phyloP scores from a whole-genome alignment of 23 red algal genomes.

The Pyropia yezoensis region DNA sequence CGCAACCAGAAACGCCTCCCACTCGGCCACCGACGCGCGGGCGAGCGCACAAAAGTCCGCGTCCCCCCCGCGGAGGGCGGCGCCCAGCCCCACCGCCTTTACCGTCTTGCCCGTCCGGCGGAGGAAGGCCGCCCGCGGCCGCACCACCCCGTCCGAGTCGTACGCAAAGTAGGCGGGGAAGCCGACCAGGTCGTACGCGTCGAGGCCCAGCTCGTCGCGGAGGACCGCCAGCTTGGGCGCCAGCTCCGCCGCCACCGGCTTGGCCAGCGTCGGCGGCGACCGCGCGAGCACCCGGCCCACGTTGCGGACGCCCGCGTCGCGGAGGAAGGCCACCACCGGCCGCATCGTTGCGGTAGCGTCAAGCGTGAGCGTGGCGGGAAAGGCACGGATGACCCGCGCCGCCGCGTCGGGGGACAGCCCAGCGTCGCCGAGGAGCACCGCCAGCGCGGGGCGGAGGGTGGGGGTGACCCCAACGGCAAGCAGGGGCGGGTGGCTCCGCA shows the following conservation, averaged over 20 bases:
- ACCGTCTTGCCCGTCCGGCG: conserved; percentile 14
- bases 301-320: conserved; percentile 16
- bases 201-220: conserved; percentile 29
- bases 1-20: too few species aligned
- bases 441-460: conserved; percentile 7
- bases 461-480: conserved; percentile 17
- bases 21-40: too few species aligned
- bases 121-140: conserved; percentile 54
- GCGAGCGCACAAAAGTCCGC: conserved; percentile 23
- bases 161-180: conserved; percentile 77
- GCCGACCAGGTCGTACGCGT: conserved; percentile 27
- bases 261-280: conserved; percentile 43
- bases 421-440: conserved; percentile 13
- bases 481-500: conserved; percentile 7
- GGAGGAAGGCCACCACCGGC: conserved; percentile 51
- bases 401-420: conserved; percentile 8
- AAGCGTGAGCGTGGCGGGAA: conserved; percentile 53
- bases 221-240: conserved; percentile 57
- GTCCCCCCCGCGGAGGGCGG: conserved; percentile 14
- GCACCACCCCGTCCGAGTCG: conserved; percentile 29
- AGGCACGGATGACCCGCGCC: conserved; percentile 29
- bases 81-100: conserved; percentile 12
- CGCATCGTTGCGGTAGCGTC: conserved; percentile 29
- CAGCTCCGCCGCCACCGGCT: conserved; percentile 40
- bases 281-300: conserved; percentile 33